Percentiles rank a stretch among this genome's conserved stretches.
These are phyloP conservation scores for Tricholoma sp. DNA, from an alignment of 768 basidiomycete species.

Conservation along the genomic window DNA sequence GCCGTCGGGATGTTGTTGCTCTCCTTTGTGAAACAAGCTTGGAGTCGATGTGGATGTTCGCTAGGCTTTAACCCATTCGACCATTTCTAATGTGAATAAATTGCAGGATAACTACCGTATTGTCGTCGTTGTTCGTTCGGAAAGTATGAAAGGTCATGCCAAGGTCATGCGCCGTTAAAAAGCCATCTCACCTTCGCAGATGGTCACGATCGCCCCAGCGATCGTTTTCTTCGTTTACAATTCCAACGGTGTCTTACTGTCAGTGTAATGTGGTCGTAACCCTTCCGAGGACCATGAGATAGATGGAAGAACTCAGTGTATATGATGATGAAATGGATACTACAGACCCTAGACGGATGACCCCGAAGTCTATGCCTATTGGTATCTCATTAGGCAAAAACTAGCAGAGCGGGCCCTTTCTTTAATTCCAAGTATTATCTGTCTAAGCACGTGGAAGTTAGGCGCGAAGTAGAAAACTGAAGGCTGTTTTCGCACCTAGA, in stretches of 20 bases:
- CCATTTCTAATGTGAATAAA: background rate
- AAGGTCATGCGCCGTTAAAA: background rate
- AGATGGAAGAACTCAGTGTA: background rate
- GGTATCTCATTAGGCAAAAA: background rate
- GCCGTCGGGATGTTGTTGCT: background rate
- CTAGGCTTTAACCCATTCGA: background rate
- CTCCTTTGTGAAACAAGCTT: background rate
- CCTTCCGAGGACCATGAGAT: background rate
- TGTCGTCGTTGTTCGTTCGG: background rate
- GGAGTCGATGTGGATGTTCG: background rate
- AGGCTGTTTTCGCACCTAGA: background rate
- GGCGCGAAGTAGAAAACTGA: background rate
- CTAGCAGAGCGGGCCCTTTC: background rate
- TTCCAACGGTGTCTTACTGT: background rate
- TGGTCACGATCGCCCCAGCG: background rate
- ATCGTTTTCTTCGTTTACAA: too few species aligned
- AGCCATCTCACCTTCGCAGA: background rate
- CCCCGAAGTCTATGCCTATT: background rate
- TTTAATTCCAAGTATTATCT: background rate
- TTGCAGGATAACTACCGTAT: background rate
- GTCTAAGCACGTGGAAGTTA: background rate
- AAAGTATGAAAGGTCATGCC: background rate
- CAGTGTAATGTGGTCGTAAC: background rate
- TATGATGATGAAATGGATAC: background rate
- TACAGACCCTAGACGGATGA: background rate